phyloP scores from a whole-genome alignment of 2,329 filamentous ascomycete species.

The Tolypocladium inflatum region DNA sequence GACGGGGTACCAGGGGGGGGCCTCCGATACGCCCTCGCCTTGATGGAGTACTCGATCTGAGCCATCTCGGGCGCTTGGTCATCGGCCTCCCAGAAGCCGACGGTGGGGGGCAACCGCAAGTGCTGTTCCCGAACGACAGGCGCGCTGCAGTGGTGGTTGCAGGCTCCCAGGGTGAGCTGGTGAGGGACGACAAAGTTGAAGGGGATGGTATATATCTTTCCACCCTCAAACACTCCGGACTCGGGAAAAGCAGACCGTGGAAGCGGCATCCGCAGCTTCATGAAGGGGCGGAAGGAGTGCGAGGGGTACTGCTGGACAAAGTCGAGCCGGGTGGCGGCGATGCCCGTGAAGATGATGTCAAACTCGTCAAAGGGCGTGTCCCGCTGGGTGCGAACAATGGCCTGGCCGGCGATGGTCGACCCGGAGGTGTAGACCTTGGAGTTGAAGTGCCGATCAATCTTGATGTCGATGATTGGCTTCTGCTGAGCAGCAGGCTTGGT shows the following conservation, averaged over 20 bases:
- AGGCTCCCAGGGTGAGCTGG: constrained; percentile 46
- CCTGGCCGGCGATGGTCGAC: constrained; percentile 40
- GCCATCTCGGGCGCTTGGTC: constrained; percentile 47
- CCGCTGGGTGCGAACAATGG: constrained; percentile 32
- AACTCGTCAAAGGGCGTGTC: constrained; percentile 41
- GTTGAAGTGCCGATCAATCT: constrained; percentile 42
- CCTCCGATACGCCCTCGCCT: constrained; percentile 30
- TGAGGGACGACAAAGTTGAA: constrained; percentile 51
- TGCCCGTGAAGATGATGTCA: constrained; percentile 44
- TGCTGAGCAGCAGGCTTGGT: constrained; percentile 4
- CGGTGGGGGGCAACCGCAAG: constrained; percentile 41
- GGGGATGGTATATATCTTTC: constrained; percentile 39
- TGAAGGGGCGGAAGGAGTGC: constrained; percentile 40
- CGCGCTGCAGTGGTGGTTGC: constrained; percentile 37
- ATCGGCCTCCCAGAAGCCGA: constrained; percentile 43
- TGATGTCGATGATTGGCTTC: constrained; percentile 34
- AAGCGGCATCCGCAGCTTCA: constrained; percentile 48
- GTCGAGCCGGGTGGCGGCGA: constrained; percentile 40
- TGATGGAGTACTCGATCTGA: constrained; percentile 41
- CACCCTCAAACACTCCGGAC: constrained; percentile 37
- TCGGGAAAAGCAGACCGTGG: constrained; percentile 34
- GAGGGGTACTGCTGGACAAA: constrained; percentile 37
- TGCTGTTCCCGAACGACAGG: constrained; percentile 41
- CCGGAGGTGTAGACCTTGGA: constrained; percentile 47
- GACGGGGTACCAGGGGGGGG: not conserved